Base-by-base conservation (phyloP, 495 filamentous ascomycete species). In the Clohesyomyces aquaticus region DNA sequence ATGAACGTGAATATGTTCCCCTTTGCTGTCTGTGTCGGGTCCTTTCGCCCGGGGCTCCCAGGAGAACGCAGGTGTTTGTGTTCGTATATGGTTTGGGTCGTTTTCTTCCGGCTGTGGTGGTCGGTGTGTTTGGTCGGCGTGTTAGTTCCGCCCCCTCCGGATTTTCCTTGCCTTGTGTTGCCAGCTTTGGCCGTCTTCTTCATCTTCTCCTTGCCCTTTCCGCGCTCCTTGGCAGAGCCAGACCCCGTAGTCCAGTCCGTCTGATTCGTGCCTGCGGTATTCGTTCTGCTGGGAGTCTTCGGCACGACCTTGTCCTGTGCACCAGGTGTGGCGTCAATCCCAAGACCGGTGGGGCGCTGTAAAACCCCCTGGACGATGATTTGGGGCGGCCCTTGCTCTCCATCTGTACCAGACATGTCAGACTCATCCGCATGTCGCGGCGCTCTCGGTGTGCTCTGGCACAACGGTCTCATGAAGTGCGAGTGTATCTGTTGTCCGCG, bases 391-490 rank as follows among this genome's bases (percentile, higher is more conserved):
- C 56, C 80, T 57, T 77, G 74, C 22, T 53, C 71, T 55, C 59
- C 63, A 49, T 55, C 32, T 38, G 32, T 74, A 65, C 66, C 73
- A 59, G 28, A 70, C 59, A 50, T 65, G 35, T 59, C 73, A 22
- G 28, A 65, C 41, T 76, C 80, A 41, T 81, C 79, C 26, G 67
- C 62, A 10, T 72, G 63, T 41, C 75, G 76, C 32, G 71, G 54
- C 26, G 79, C 77, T 27, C 81, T 76, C 3, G 81, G 80, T 3
- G 84, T 85, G 50, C 81, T 81, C 61, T 87, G 83, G 64, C 84
- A 86, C 29, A 85, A 71, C 0, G 85, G 83, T 58, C 86, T 75
- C 86, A 89, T 88, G 47, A 88, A 89, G 63, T 86, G 80, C 0
- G 85, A 85, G 71, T 89, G 87, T 9, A 80, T 79, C 54, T 80